These are phyloP conservation scores for Halenospora varia DNA, from an alignment of 495 filamentous ascomycete genomes.

Conservation along the genomic window DNA sequence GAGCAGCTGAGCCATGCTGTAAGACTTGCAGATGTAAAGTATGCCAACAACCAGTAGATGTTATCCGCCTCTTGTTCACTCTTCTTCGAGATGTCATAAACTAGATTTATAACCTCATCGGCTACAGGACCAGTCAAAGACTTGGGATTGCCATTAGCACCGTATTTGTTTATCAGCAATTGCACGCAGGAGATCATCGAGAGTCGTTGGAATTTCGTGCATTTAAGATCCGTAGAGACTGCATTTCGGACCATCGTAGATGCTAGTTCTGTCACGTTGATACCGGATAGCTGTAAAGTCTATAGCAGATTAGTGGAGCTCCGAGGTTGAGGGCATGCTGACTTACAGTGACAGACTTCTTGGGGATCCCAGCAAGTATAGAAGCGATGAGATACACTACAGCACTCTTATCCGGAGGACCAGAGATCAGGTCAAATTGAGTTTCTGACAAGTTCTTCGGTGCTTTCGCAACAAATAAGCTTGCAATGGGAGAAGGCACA, in stretches of 20 bases:
- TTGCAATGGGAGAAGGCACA: background rate
- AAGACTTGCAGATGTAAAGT: conserved; percentile 13
- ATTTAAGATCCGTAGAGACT: background rate
- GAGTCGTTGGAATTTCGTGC: background rate
- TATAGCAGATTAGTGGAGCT: background rate
- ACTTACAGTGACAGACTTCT: background rate
- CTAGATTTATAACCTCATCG: background rate
- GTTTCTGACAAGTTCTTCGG: background rate
- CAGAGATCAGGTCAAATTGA: background rate
- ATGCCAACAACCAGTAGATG: conserved; percentile 14
- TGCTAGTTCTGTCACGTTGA: conserved; percentile 6
- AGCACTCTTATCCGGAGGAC: background rate
- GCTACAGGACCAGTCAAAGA: background rate
- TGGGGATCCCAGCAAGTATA: background rate
- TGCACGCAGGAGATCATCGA: conserved; percentile 18
- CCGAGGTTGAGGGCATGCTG: background rate
- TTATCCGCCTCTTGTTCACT: background rate
- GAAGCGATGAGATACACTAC: background rate
- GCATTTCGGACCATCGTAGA: conserved; percentile 11
- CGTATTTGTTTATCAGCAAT: conserved; percentile 21
- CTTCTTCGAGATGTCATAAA: background rate
- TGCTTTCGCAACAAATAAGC: background rate
- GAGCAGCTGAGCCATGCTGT: background rate
- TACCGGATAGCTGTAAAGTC: background rate
- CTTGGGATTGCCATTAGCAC: background rate